Conservation (phyloP, 768 basidiomycete species). For the Rhizopogon roseolus region DNA sequence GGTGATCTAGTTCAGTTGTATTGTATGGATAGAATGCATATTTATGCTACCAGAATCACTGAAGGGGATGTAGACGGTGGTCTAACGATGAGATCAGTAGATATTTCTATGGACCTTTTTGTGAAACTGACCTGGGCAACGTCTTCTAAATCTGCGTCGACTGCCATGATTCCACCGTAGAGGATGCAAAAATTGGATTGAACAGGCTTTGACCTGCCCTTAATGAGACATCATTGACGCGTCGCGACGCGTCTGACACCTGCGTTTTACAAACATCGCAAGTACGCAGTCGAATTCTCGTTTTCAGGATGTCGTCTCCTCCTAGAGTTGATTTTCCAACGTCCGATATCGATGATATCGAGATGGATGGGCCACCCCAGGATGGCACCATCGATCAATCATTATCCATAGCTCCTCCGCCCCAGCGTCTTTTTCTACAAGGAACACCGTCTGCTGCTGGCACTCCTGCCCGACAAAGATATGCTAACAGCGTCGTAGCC, state of each 20-base stretch:
- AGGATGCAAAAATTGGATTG: not conserved
- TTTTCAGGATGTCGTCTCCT: slow-evolving; percentile 53
- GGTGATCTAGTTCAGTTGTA: not conserved
- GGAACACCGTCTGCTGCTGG: slow-evolving; percentile 49
- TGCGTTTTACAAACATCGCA: slow-evolving; percentile 5
- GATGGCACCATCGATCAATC: slow-evolving; percentile 23
- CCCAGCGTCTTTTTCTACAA: slow-evolving; percentile 48
- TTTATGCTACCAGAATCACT: slow-evolving; percentile 14
- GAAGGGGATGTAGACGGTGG: slow-evolving; percentile 24
- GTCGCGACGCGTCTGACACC: slow-evolving; percentile 43
- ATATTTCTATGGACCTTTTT: not conserved
- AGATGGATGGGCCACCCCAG: slow-evolving; percentile 39
- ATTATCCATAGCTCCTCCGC: slow-evolving; percentile 36
- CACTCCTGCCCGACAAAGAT: slow-evolving; percentile 40
- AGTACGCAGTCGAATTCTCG: not conserved
- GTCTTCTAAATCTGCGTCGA: slow-evolving; percentile 16
- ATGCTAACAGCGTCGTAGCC: slow-evolving; percentile 31
- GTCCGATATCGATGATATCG: slow-evolving; percentile 49
- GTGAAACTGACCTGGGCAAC: slow-evolving; percentile 18
- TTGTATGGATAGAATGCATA: not conserved
- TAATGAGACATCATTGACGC: slow-evolving; percentile 40
- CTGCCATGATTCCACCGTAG: slow-evolving; percentile 6
- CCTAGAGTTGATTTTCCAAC: slow-evolving; percentile 61
- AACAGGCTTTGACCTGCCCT: slow-evolving; percentile 37
- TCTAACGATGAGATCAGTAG: slow-evolving; percentile 16